These are phyloP conservation scores for Bipolaris bicolor DNA, from an alignment of 2,329 filamentous ascomycete species.

Conservation along the genomic window DNA sequence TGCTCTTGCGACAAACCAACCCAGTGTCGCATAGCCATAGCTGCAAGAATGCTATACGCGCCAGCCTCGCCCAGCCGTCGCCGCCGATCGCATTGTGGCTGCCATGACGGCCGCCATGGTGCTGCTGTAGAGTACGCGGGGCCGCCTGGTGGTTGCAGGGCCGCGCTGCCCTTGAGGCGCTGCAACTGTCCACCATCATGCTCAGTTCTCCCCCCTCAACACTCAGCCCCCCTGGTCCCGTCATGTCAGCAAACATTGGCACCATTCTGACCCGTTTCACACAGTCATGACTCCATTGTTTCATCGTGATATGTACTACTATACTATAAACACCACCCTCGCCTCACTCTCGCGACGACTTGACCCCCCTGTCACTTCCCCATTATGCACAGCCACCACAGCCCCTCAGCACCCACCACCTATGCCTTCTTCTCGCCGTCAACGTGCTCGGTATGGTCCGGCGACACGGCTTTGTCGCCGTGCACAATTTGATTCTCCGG, in stretches of 20 bases:
- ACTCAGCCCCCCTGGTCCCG: neutral
- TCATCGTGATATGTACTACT: neutral
- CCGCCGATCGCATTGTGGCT: neutral
- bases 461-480: constrained; percentile 19
- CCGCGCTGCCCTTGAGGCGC: neutral
- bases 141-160: neutral
- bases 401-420: neutral
- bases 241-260: neutral
- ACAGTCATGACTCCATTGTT: neutral
- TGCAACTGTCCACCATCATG: neutral
- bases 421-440: constrained; percentile 17
- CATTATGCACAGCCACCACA: neutral
- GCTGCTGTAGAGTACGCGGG: neutral
- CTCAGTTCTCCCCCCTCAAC: neutral
- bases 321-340: no score
- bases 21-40: neutral
- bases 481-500: constrained; percentile 32
- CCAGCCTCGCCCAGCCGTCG: neutral
- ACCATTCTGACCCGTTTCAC: neutral
- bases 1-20: no score
- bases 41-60: neutral
- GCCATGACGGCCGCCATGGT: neutral
- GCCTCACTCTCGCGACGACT: neutral
- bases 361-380: neutral
- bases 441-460: constrained; percentile 23